Base-by-base conservation (phyloP, 1,139 yeast species). In the Pneumocystis oryctolagi region DNA sequence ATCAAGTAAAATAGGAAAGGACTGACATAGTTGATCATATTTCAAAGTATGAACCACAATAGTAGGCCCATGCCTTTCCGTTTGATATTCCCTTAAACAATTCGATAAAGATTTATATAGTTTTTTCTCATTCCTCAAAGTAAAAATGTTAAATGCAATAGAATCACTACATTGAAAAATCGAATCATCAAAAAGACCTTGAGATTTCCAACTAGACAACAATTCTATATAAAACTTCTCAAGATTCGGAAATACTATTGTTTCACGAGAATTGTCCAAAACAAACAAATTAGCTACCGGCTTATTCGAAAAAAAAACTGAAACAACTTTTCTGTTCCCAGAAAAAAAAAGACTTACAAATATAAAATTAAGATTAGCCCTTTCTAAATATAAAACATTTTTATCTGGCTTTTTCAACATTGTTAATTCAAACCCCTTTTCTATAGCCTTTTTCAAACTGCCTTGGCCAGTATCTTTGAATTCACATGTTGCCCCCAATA, bases 391-490 rank as follows among this genome's bases (percentile, higher is more conserved):
- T 61, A 77, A 75, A 2, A 76, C 78, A 73, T 25, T 55, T 32
- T 79, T 80, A 4, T 79, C 74, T 68, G 76, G 32, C 66, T 63
- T 39, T 62, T 66, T 65, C 34, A 77, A 67, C 71, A 86, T 84
- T 63, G 80, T 81, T 65, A 81, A 72, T 28, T 85, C 82, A 73
- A 94, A 94, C 0, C 98, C 98, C 65, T 81, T 80, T 68, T 88
- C 89, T 66, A 94, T 76, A 32, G 97, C 96, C 69, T 81, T 82
- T 9, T 97, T 95, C n/a, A 92, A 77, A 1, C 92, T 82, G 20
- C 97, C 96, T 20, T 89, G 82, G 63, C 79, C 77, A 0, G 87
- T 79, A 66, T 81, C 84, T 68, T 82, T 87, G 67, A 89, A 85
- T 39, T 79, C 78, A 34, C 92, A 87, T 12, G 82, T 78, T 32